Conservation (phyloP, 108 stramenopile species). For the Nitzschia inconspicua region DNA sequence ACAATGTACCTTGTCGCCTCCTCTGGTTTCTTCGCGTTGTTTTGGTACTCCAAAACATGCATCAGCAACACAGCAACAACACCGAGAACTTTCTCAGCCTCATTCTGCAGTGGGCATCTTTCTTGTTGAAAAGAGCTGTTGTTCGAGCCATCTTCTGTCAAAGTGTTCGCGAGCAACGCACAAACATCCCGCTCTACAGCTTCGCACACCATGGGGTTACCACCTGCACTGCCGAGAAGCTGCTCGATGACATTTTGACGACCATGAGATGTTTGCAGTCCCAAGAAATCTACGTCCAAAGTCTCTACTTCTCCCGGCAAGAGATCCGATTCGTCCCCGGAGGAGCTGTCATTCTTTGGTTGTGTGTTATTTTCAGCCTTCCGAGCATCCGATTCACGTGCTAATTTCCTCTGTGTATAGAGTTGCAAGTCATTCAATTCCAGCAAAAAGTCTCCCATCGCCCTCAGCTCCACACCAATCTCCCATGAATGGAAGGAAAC, state of each 20-base stretch:
- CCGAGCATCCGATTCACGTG: not conserved
- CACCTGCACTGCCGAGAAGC: too few species aligned
- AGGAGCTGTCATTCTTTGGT: not conserved
- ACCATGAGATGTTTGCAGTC: constrained; percentile 12
- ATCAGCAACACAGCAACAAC: constrained; percentile 38
- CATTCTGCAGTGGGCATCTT: constrained; percentile 19
- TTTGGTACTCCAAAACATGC: constrained; percentile 39
- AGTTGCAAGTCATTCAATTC: constrained; percentile 41
- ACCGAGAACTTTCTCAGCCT: constrained; percentile 60
- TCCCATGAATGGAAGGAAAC: constrained; percentile 45
- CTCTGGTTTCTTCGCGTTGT: not conserved
- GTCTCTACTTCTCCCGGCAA: too few species aligned
- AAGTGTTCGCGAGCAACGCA: not conserved
- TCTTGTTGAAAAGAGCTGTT: not conserved
- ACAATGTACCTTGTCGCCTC: not conserved
- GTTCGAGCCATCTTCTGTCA: not conserved
- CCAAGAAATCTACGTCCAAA: constrained; percentile 24
- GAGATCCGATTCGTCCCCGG: not conserved
- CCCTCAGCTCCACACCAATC: constrained; percentile 35
- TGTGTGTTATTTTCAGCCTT: not conserved
- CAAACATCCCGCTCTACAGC: constrained; percentile 15
- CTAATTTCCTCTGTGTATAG: constrained; percentile 36
- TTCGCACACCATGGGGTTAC: not conserved
- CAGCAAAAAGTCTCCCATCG: constrained; percentile 43
- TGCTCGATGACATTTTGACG: constrained; percentile 5